phyloP scores from a whole-genome alignment of 1,284 basidiomycete genomes.

The Meripilus lineatus region DNA sequence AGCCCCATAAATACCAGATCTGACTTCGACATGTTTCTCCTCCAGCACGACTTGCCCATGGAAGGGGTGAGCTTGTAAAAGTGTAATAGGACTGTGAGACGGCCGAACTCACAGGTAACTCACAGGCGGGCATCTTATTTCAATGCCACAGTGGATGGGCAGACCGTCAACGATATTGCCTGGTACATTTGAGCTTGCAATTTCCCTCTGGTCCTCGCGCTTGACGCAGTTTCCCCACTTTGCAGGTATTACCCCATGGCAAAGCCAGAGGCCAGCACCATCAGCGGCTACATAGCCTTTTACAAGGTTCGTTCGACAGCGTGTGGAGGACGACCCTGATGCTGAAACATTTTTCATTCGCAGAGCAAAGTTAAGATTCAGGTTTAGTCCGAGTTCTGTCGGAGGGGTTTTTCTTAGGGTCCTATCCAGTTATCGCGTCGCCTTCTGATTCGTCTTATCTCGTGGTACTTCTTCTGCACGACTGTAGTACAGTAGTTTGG shows the following conservation, averaged over 20 bases:
- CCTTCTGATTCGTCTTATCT: neutral
- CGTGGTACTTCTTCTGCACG: neutral
- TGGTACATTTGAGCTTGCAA: constrained; percentile 38
- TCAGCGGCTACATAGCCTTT: constrained; percentile 60
- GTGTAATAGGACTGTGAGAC: neutral
- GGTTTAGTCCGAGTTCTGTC: too few relatives aligned
- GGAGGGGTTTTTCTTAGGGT: too few relatives aligned
- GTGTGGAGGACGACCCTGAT: too few relatives aligned
- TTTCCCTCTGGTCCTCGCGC: neutral
- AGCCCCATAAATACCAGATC: neutral
- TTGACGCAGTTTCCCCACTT: neutral
- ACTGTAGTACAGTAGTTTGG: too few relatives aligned
- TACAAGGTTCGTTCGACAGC: constrained; percentile 44
- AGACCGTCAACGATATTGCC: constrained; percentile 48
- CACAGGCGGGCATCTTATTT: constrained; percentile 59
- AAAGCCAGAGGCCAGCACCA: constrained; percentile 45
- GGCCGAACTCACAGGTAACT: constrained; percentile 1
- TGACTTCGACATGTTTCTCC: neutral
- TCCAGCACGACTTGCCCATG: constrained; percentile 51
- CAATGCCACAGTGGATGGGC: constrained; percentile 43
- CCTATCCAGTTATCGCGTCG: neutral
- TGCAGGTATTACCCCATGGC: constrained; percentile 58
- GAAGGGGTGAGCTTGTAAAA: constrained; percentile 48
- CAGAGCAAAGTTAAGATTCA: too few relatives aligned
- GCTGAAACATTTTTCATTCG: neutral